A percentile compares a stretch with the other conserved stretches of the same genome.
These are phyloP conservation scores for Diaporthe citriasiana DNA, from an alignment of 2,329 filamentous ascomycete species.

Conservation along the genomic window DNA sequence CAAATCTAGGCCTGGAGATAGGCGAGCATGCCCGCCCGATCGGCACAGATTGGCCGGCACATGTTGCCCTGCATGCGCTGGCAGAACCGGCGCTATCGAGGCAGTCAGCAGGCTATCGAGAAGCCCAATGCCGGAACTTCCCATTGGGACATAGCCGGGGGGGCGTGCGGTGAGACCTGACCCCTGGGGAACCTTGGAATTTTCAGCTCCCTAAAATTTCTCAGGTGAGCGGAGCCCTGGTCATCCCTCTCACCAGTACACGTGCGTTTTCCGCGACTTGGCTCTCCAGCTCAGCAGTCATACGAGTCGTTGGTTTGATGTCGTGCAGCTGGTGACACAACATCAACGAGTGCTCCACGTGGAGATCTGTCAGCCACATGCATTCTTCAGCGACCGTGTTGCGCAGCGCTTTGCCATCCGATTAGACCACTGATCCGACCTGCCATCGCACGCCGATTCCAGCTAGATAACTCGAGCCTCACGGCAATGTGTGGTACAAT, in stretches of 20 bases:
- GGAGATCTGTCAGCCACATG: conserved; percentile 4
- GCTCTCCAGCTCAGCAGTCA: background rate
- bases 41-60: background rate
- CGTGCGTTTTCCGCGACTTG: background rate
- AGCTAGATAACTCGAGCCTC: background rate
- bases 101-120: conserved; percentile 23
- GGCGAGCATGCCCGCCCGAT: conserved; percentile 6
- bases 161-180: conserved; percentile 2
- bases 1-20: conserved; percentile 1
- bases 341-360: background rate
- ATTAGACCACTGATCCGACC: background rate
- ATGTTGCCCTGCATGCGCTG: background rate
- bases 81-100: conserved; percentile 6
- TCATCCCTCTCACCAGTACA: background rate
- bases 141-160: background rate
- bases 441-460: background rate
- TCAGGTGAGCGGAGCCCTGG: background rate
- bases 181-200: background rate
- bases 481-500: background rate
- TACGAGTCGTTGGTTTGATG: background rate
- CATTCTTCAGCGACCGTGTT: background rate
- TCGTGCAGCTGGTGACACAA: conserved; percentile 7
- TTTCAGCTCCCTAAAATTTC: background rate
- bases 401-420: background rate
- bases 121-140: conserved; percentile 20